A percentile compares a stretch with the other conserved stretches of the same genome.
phyloP scores from a whole-genome alignment of 345 rosid species.

The Syzygium jambos region DNA sequence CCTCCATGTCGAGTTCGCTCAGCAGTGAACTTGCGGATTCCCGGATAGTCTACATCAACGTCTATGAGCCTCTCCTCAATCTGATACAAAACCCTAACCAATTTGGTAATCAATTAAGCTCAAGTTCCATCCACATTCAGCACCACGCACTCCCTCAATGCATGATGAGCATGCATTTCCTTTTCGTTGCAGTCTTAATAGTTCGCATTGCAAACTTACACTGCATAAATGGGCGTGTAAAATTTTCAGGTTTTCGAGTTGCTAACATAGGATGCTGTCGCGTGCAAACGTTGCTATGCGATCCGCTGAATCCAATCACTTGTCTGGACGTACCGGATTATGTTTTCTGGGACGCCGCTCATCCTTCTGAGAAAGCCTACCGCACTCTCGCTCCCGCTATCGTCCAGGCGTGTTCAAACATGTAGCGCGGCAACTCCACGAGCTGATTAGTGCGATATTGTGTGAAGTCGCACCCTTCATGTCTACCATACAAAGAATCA shows the following conservation, averaged over 20 bases:
- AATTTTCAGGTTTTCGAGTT: constrained; percentile 9
- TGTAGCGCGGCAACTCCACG: not conserved
- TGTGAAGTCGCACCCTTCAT: not conserved
- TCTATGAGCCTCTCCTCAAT: constrained; percentile 41
- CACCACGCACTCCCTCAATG: not conserved
- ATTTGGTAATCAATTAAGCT: constrained; percentile 26
- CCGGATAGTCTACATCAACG: constrained; percentile 31
- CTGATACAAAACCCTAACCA: constrained; percentile 39
- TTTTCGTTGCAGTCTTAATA: not conserved
- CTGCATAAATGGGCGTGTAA: not conserved
- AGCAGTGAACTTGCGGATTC: constrained; percentile 9
- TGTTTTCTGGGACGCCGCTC: constrained; percentile 21
- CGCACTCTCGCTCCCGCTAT: not conserved
- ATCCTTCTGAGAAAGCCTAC: constrained; percentile 18
- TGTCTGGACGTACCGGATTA: constrained; percentile 3
- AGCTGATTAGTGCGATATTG: not conserved
- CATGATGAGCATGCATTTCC: not conserved
- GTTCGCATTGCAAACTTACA: not conserved
- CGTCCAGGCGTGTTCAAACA: not conserved
- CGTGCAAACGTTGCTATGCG: constrained; percentile 4
- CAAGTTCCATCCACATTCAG: not conserved
- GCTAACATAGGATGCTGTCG: constrained; percentile 14
- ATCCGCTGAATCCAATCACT: not conserved
- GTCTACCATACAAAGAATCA: not conserved
- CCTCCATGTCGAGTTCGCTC: constrained; percentile 16